phyloP scores from a whole-genome alignment of 2,329 filamentous ascomycete species.

The Stachybotrys chartarum region DNA sequence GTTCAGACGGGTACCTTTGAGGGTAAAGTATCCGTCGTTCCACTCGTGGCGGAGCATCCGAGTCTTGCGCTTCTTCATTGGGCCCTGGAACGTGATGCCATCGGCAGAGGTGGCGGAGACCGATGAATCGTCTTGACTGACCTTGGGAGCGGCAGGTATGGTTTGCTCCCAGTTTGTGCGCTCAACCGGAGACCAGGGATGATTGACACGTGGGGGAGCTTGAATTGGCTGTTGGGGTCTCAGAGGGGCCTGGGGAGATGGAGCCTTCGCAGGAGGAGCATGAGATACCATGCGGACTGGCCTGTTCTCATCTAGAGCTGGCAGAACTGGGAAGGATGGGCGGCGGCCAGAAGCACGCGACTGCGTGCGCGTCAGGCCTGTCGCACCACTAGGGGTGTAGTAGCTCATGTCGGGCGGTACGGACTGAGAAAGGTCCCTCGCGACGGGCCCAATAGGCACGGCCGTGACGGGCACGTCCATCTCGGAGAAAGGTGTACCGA shows the following conservation, averaged over 20 bases:
- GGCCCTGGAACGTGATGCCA: conserved; percentile 67
- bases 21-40: conserved; percentile 85
- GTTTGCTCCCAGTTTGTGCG: conserved; percentile 37
- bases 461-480: conserved; percentile 81
- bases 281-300: conserved; percentile 30
- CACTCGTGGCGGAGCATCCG: conserved; percentile 87
- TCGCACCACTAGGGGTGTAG: conserved; percentile 34
- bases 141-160: conserved; percentile 28
- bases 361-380: conserved; percentile 36
- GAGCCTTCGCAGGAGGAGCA: conserved; percentile 23
- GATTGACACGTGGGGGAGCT: conserved; percentile 46
- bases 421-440: conserved; percentile 77
- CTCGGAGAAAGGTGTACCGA: conserved; percentile 83
- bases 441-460: conserved; percentile 62
- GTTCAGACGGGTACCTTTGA: conserved; percentile 66
- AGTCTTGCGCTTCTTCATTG: conserved; percentile 91
- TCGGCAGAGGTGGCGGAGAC: conserved; percentile 28
- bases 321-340: conserved; percentile 62
- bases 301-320: conserved; percentile 60
- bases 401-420: conserved; percentile 93
- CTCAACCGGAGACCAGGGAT: conserved; percentile 48
- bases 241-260: conserved; percentile 26
- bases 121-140: conserved; percentile 8
- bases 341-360: conserved; percentile 53
- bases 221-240: conserved; percentile 30